phyloP scores from a whole-genome alignment of 257 asterid species.

The Linaria vulgaris region DNA sequence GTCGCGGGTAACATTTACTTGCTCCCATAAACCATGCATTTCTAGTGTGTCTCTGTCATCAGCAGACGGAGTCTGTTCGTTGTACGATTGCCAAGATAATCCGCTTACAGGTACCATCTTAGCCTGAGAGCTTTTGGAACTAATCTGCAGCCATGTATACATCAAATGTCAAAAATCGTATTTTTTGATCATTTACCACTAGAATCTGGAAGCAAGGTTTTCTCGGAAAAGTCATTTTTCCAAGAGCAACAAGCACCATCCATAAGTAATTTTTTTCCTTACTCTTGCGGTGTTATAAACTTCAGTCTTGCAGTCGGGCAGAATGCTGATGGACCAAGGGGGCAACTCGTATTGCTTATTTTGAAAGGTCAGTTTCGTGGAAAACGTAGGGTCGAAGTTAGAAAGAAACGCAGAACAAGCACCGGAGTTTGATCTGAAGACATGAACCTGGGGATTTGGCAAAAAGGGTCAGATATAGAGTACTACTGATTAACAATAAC shows the following conservation, averaged over 20 bases:
- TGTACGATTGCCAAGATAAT: constrained; percentile 71
- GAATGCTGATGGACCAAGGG: constrained; percentile 95
- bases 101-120: constrained; percentile 56
- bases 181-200: not conserved
- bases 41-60: constrained; percentile 52
- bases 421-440: constrained; percentile 68
- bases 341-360: constrained; percentile 67
- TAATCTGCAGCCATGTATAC: constrained; percentile 47
- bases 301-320: constrained; percentile 84
- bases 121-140: constrained; percentile 41
- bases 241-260: not conserved
- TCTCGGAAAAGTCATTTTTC: not conserved
- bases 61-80: constrained; percentile 67
- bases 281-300: constrained; percentile 90
- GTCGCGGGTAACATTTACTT: constrained; percentile 71
- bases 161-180: not conserved
- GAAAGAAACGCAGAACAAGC: constrained; percentile 86
- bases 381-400: constrained; percentile 58
- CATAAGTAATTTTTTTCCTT: constrained; percentile 24
- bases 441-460: constrained; percentile 56
- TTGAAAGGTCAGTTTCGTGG: constrained; percentile 58
- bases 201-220: not conserved
- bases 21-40: constrained; percentile 70
- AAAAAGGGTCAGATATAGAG: constrained; percentile 10
- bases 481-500: not conserved